A percentile compares a stretch with the other conserved stretches of the same genome.
Conservation (phyloP, 1,284 basidiomycete species). For the Xerocomus minutiporus region DNA sequence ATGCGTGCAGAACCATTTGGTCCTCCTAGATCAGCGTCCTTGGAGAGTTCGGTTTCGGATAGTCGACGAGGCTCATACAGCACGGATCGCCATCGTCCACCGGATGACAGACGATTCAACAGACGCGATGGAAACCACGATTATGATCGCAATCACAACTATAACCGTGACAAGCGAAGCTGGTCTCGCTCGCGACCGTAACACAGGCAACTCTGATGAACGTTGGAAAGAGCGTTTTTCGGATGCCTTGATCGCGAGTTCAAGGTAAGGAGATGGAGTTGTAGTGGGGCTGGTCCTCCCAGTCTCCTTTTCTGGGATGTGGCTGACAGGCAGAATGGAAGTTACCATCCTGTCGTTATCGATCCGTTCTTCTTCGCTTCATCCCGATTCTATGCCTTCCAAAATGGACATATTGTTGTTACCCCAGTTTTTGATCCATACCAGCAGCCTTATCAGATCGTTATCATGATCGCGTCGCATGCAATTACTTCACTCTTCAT, state of each 20-base stretch:
- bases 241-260: not conserved
- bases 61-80: constrained; percentile 18
- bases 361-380: not conserved
- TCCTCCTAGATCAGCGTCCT: constrained; percentile 20
- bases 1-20: constrained; percentile 22
- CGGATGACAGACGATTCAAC: constrained; percentile 17
- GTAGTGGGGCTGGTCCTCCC: not conserved
- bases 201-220: not conserved
- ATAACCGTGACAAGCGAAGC: constrained; percentile 1
- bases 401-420: not conserved
- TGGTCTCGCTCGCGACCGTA: constrained; percentile 9
- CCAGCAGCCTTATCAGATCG: not conserved
- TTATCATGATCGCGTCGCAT: not conserved
- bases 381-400: not conserved
- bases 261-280: not conserved
- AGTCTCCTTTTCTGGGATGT: not conserved
- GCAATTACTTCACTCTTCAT: not conserved
- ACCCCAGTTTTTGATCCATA: not conserved
- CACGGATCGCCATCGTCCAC: constrained; percentile 7
- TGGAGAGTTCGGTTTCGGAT: constrained; percentile 12
- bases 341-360: not conserved
- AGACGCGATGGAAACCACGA: constrained; percentile 10
- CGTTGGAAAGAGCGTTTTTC: not conserved
- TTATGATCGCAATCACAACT: not conserved
- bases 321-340: constrained; percentile 1